Conservation (phyloP, 257 asterid genomes). For the Primulina tabacum region DNA sequence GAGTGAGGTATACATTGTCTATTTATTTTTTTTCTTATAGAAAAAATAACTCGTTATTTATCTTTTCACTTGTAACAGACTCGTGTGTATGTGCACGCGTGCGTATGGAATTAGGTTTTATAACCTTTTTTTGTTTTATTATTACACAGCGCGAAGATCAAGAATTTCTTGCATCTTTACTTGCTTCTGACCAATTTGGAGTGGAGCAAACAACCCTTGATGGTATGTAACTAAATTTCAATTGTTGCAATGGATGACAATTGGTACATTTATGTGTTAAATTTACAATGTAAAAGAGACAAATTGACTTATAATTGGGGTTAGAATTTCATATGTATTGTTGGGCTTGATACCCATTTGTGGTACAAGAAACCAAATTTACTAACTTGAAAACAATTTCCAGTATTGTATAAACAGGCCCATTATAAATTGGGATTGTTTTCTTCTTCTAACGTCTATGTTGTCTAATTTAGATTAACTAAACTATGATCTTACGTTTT, state of each 20-base stretch:
- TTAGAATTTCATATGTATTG: background rate
- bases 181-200: conserved; percentile 29
- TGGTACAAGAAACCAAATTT: background rate
- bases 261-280: background rate
- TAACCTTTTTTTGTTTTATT: background rate
- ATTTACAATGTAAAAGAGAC: background rate
- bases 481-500: too few species aligned
- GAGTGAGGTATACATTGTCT: conserved; percentile 21
- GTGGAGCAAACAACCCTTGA: conserved; percentile 23
- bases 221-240: conserved; percentile 14
- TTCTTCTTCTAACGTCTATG: too few species aligned
- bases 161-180: conserved; percentile 40
- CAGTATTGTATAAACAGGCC: background rate
- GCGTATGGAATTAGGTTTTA: background rate
- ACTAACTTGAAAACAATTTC: too few species aligned
- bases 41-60: background rate
- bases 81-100: background rate
- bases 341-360: background rate
- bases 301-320: background rate
- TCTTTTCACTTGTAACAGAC: background rate
- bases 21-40: too few species aligned
- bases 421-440: too few species aligned
- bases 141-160: conserved; percentile 32
- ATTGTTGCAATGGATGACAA: background rate
- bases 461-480: too few species aligned